Evolutionary conservation across 306 rosid genomes (phyloP), one percentile per base, ranked within the genome.

Genomic region (Inga leiocalycina): DNA sequence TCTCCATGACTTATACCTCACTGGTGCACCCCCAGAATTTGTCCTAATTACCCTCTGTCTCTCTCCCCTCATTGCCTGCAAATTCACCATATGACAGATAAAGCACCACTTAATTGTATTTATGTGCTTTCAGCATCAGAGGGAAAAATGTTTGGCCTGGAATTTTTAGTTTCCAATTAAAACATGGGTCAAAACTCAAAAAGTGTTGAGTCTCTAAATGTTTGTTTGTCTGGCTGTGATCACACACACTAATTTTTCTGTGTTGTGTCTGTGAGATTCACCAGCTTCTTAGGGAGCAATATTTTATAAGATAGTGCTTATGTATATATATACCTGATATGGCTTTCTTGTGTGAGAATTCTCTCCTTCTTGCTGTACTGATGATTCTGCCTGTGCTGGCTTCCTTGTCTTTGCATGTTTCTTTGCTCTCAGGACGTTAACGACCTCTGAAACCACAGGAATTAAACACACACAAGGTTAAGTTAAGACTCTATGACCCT

Each of bases 401-500:
- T 91, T 90, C 91, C 88, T 94, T 6, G 90, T 84, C 86, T 93
- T 96, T 62, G 95, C 94, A 43, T 86, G 74, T 84, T 92, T 97
- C 89, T 94, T 97, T 32, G 98, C 98, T 75, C 90, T 86, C 87
- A 94, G 84, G 13, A 97, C 99, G 91, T 90, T 91, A 91, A 88
- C 80, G 49, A 97, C 99, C 91, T 97, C 99, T 97, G 71, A 59
- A 67, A 34, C 72, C 72, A 67, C 24, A 88, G 45, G 20, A 83
- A 78, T 59, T 59, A 22, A 59, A 52, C 59, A 52, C 30, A 59
- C 43, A 83, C 3, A 49, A 13, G 10, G 15, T 54, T 52, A 51
- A 9, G n/a, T 62, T 74, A 32, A 88, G 32, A 78, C 76, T 34
- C 16, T 59, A 20, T 7, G 27, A 68, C 2, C 17, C 51, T 62